phyloP scores from a whole-genome alignment of 73 alveolate genomes.

The Halteria grandinella region DNA sequence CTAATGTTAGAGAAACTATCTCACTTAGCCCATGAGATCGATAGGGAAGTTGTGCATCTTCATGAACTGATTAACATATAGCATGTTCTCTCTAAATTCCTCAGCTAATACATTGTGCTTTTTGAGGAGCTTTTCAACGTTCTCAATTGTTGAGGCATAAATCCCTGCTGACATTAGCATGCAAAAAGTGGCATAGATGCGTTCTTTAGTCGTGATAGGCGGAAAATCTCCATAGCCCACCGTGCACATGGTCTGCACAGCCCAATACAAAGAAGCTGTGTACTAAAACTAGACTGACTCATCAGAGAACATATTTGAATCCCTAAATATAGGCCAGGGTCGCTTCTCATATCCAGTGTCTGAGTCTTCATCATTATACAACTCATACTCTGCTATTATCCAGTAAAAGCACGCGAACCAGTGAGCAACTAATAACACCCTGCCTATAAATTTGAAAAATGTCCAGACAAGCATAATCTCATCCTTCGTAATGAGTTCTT shows the following conservation, averaged over 20 bases:
- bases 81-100: slow-evolving; percentile 64
- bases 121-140: slow-evolving; percentile 40
- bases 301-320: too few species aligned
- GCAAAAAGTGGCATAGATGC: slow-evolving; percentile 65
- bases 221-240: slow-evolving; percentile 93
- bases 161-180: slow-evolving; percentile 61
- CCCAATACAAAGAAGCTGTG: slow-evolving; percentile 81
- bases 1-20: slow-evolving; percentile 59
- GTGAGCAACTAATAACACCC: slow-evolving; percentile 66
- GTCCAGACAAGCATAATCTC: slow-evolving; percentile 44
- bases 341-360: too few species aligned
- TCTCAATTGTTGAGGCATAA: slow-evolving; percentile 61
- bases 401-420: slow-evolving; percentile 79
- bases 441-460: slow-evolving; percentile 41
- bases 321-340: too few species aligned
- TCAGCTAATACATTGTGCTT: slow-evolving; percentile 53
- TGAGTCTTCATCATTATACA: slow-evolving; percentile 8
- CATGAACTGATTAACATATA: slow-evolving; percentile 67
- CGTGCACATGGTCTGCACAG: slow-evolving; percentile 85
- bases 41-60: slow-evolving; percentile 56
- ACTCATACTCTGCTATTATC: slow-evolving; percentile 47
- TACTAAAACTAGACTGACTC: too few species aligned
- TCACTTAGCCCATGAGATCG: slow-evolving; percentile 50
- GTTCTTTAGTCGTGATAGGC: slow-evolving; percentile 80
- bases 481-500: slow-evolving; percentile 66